Evolutionary conservation across 2,329 filamentous ascomycete species (phyloP).

Genomic region (Ceratocystis ficicola): DNA sequence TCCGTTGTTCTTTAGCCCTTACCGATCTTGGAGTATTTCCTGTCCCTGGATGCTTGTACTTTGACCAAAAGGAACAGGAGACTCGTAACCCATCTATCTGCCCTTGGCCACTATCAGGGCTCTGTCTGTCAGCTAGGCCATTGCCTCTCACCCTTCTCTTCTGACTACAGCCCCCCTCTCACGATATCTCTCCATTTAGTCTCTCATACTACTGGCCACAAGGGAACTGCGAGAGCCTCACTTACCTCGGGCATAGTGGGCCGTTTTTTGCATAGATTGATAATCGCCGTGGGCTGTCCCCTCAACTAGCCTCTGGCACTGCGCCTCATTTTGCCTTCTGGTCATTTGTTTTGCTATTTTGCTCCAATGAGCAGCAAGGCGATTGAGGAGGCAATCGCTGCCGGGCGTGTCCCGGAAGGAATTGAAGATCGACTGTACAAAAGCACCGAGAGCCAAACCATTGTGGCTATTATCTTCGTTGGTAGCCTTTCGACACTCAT

Average conservation of each 20-base stretch:
- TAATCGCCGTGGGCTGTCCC: too few species aligned
- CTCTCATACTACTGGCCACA: too few species aligned
- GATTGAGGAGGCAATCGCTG: constrained; percentile 28
- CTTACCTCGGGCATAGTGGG: too few species aligned
- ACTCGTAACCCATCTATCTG: too few species aligned
- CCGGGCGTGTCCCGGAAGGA: constrained; percentile 30
- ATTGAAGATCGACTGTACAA: constrained; percentile 30
- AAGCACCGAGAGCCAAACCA: constrained; percentile 30
- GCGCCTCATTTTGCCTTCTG: background rate
- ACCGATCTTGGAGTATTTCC: background rate
- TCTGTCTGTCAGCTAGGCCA: too few species aligned
- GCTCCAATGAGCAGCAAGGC: constrained; percentile 18
- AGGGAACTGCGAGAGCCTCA: too few species aligned
- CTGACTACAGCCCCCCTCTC: too few species aligned
- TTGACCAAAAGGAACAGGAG: too few species aligned
- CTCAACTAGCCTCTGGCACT: background rate
- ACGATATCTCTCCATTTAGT: too few species aligned
- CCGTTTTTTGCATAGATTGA: too few species aligned
- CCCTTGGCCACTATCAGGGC: too few species aligned
- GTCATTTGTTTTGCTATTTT: background rate
- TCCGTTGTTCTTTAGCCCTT: background rate
- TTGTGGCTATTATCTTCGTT: constrained; percentile 33
- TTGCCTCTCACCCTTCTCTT: too few species aligned
- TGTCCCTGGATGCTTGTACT: background rate
- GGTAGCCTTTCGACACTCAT: constrained; percentile 29